Evolutionary conservation across 1,284 basidiomycete species (phyloP), one percentile per base, ranked within the genome.

Genomic region (Trichosporon asahii): DNA sequence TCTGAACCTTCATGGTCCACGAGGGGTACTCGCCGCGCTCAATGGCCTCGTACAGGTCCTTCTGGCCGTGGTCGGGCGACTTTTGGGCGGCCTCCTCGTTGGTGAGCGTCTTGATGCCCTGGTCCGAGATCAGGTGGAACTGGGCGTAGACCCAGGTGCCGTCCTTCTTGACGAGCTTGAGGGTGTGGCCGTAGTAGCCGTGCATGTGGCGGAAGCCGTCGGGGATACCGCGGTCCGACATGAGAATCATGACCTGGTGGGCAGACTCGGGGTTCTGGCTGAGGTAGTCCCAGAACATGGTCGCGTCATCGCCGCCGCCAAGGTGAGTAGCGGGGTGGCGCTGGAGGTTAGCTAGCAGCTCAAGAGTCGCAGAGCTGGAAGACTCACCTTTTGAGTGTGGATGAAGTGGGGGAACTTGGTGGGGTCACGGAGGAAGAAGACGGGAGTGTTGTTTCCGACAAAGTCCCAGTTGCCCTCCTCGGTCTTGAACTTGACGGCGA

Each of bases 151-250:
- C 87, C 86, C 91, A 95, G 31, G 89, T 87, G 69, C 92, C 93
- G 67, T 92, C 87, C n/a, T 87, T 87, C 84, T 94, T 94, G 81
- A 92, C 87, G 82, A 92, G 89, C 86, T 96, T 95, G 87, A 88
- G 90, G 18, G 94, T 92, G 86, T 97, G 94, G 5, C 95, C 94
- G 64, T 90, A 92, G 87, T 94, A 97, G 23, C 93, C 94, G 84
- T 97, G 91, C 89, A 89, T 87, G 76, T 89, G 85, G 82, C 92
- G 89, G 85, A 86, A 94, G 71, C 72, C 72, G 55, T 72, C 88
- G 21, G 95, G 94, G 68, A 92, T 94, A 71, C 94, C 95, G 78
- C 94, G 92, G 84, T 72, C 71, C 12, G 66, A 66, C 23, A 67
- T 65, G 63, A 68, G 60, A 49, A 76, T 74, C 89, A 94, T 89